These are phyloP conservation scores for Tremella fuciformis DNA, from an alignment of 768 basidiomycete species.

Conservation along the genomic window DNA sequence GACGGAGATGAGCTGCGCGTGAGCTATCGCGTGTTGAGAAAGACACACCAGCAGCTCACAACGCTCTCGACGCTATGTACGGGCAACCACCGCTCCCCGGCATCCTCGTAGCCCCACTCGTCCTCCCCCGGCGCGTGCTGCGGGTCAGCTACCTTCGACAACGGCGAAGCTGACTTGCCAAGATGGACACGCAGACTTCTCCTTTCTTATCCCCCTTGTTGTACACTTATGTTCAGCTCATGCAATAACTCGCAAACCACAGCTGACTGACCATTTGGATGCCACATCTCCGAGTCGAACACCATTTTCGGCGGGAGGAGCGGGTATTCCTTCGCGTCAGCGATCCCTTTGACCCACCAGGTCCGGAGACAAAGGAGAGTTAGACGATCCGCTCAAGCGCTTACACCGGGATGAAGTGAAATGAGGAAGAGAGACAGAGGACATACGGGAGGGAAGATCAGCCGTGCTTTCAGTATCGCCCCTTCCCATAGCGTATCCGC, in stretches of 20 bases:
- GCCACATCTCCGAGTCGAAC: slow-evolving; percentile 56
- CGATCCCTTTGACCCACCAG: slow-evolving; percentile 1
- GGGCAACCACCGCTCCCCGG: slow-evolving; percentile 95
- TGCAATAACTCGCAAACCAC: neutral
- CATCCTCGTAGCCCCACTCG: slow-evolving; percentile 90
- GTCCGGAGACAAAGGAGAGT: neutral
- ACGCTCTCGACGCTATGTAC: slow-evolving; percentile 97
- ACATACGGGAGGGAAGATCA: slow-evolving; percentile 70
- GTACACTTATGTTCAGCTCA: slow-evolving; percentile 48
- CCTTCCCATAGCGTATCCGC: slow-evolving; percentile 95
- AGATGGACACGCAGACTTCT: slow-evolving; percentile 56
- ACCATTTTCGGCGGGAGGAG: slow-evolving; percentile 87
- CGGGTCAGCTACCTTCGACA: neutral
- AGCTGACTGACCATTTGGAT: slow-evolving; percentile 53
- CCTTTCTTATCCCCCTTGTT: slow-evolving; percentile 53
- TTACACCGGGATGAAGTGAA: neutral
- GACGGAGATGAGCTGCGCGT: slow-evolving; percentile 81
- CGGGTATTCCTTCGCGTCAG: slow-evolving; percentile 65
- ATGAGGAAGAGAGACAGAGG: neutral
- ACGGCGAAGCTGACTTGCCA: slow-evolving; percentile 41
- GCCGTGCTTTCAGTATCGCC: slow-evolving; percentile 86
- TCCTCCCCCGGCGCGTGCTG: slow-evolving; percentile 95
- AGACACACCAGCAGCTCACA: slow-evolving; percentile 55
- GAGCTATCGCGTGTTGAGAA: slow-evolving; percentile 2
- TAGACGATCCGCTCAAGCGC: no score